Conservation (phyloP, 176 grass and related monocot genomes). For the Tuctoria greenei region DNA sequence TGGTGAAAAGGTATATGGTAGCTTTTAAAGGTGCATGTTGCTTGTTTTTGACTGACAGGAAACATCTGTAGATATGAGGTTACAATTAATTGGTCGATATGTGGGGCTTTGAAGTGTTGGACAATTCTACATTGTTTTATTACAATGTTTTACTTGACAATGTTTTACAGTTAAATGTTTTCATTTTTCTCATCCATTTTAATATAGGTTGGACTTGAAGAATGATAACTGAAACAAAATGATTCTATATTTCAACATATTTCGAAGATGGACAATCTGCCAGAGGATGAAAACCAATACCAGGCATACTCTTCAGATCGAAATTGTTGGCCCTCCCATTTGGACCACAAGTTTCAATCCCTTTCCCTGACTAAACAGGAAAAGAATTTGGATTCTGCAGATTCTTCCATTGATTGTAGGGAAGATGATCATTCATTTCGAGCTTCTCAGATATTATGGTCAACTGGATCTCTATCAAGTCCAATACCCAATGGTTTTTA, state of each 20-base stretch:
- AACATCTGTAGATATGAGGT: neutral
- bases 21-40: no score
- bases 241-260: conserved; percentile 47
- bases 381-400: conserved; percentile 29
- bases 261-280: conserved; percentile 73
- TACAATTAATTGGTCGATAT: neutral
- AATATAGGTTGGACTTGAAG: conserved; percentile 28
- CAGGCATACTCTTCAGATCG: conserved; percentile 48
- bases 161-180: neutral
- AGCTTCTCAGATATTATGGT: conserved; percentile 79
- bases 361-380: conserved; percentile 42
- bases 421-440: conserved; percentile 49
- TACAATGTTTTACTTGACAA: conserved; percentile 9
- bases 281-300: conserved; percentile 49
- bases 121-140: neutral
- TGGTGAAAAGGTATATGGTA: no score
- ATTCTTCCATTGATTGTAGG: conserved; percentile 36
- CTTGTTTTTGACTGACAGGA: no score
- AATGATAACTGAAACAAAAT: conserved; percentile 48
- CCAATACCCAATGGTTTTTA: conserved; percentile 93
- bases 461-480: conserved; percentile 65
- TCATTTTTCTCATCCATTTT: conserved; percentile 30
- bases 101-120: neutral
- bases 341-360: conserved; percentile 57
- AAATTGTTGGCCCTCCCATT: conserved; percentile 51